These are phyloP conservation scores for Exophiala alcalophila DNA, from an alignment of 2,329 filamentous ascomycete species.

Conservation along the genomic window DNA sequence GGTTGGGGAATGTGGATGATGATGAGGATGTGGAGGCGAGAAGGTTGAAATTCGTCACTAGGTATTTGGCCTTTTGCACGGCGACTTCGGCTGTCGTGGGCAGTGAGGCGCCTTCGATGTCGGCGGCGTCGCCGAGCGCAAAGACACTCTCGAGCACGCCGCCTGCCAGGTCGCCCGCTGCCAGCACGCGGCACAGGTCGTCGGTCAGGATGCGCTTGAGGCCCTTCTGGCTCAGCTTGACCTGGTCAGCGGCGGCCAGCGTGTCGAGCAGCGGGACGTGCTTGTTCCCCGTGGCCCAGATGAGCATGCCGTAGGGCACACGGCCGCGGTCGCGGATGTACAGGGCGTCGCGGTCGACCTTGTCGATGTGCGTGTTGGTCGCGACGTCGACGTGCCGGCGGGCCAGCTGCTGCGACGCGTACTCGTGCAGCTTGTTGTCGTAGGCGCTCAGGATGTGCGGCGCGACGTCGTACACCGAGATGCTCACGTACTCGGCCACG, in stretches of 20 bases:
- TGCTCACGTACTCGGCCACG: slow-evolving; percentile 39
- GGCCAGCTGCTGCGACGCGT: slow-evolving; percentile 40
- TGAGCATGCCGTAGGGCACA: slow-evolving; percentile 38
- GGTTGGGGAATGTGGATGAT: slow-evolving; percentile 12
- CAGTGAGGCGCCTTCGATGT: slow-evolving; percentile 25
- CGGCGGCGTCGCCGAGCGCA: slow-evolving; percentile 35
- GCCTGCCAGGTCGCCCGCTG: neutral
- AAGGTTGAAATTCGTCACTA: slow-evolving; percentile 26
- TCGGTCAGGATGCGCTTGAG: slow-evolving; percentile 40
- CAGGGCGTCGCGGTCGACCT: slow-evolving; percentile 36
- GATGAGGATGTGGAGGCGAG: neutral
- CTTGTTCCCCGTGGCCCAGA: slow-evolving; percentile 43
- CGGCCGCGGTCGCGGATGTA: slow-evolving; percentile 38
- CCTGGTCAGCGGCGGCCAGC: too few species aligned
- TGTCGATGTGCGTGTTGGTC: slow-evolving; percentile 39
- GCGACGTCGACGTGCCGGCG: slow-evolving; percentile 40
- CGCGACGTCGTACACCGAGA: slow-evolving; percentile 48
- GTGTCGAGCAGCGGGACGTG: slow-evolving; percentile 35
- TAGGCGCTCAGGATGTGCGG: slow-evolving; percentile 42
- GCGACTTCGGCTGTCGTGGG: slow-evolving; percentile 31
- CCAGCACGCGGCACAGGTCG: slow-evolving; percentile 30
- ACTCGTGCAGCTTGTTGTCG: slow-evolving; percentile 42
- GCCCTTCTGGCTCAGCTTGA: slow-evolving; percentile 35
- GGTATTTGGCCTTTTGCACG: slow-evolving; percentile 29
- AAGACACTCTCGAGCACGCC: slow-evolving; percentile 27